These are phyloP conservation scores for Mortierella sp. DNA, from an alignment of 371 early-diverging fungal genomes.

Conservation along the genomic window DNA sequence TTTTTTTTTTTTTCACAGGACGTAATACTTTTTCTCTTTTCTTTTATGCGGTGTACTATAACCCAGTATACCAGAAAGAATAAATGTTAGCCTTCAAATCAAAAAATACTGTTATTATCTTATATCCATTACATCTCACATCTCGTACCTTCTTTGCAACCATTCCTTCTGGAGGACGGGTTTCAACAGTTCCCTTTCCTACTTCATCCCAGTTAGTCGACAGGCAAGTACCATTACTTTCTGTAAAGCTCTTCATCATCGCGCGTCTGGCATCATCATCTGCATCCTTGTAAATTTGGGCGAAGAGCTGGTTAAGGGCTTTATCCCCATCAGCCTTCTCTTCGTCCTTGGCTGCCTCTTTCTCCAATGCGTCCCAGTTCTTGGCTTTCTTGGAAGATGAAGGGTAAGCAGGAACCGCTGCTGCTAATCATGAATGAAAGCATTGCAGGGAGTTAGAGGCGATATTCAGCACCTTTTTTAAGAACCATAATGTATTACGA, in stretches of 20 bases:
- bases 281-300: conserved; percentile 91
- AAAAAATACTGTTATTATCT: no score
- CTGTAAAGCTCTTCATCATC: conserved; percentile 98
- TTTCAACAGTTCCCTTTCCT: conserved; percentile 82
- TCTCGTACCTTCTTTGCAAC: conserved; percentile 75
- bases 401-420: conserved; percentile 56
- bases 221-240: conserved; percentile 94
- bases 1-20: no score
- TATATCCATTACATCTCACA: no score
- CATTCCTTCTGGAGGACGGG: conserved; percentile 93
- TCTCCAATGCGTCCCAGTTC: conserved; percentile 88
- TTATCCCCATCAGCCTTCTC: conserved; percentile 90
- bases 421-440: no score
- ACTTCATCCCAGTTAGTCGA: conserved; percentile 97
- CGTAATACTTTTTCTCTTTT: no score
- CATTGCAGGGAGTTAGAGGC: no score
- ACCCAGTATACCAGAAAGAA: no score
- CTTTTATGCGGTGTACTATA: no score
- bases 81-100: no score
- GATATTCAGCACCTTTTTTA: not conserved
- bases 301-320: conserved; percentile 91
- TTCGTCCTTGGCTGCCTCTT: conserved; percentile 74
- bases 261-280: conserved; percentile 91
- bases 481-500: not conserved
- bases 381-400: conserved; percentile 62